A percentile compares a stretch with the other conserved stretches of the same genome.
Evolutionary conservation across 78 protist species (phyloP).

Genomic region (Dictyostelium capitatum): DNA sequence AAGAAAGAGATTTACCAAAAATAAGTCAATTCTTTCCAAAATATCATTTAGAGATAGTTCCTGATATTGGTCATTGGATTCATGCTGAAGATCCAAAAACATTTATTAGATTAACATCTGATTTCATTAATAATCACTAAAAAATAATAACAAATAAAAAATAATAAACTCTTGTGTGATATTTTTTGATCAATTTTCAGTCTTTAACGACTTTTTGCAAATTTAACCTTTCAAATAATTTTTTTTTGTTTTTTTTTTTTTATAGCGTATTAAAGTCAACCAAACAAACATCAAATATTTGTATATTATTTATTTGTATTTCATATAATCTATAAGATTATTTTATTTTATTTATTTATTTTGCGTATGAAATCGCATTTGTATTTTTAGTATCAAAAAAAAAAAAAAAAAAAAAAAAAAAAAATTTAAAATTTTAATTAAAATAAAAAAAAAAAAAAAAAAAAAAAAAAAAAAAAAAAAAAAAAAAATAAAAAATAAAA

Average conservation of each 20-base stretch:
- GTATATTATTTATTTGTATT: too few relatives aligned
- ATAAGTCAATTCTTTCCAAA: constrained; percentile 43
- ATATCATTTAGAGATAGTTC: constrained; percentile 4
- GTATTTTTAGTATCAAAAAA: neutral
- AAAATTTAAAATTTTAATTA: too few relatives aligned
- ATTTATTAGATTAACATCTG: constrained; percentile 5
- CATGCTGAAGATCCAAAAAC: constrained; percentile 57
- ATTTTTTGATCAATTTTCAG: too few relatives aligned
- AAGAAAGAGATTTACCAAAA: constrained; percentile 3
- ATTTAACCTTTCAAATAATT: too few relatives aligned
- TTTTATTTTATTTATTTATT: too few relatives aligned
- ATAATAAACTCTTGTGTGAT: neutral
- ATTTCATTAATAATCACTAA: constrained; percentile 53
- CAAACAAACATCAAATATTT: neutral
- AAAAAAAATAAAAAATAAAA: too few relatives aligned
- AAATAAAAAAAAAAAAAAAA: too few relatives aligned
- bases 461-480: too few relatives aligned
- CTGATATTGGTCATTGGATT: constrained; percentile 65
- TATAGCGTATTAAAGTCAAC: too few relatives aligned
- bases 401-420: too few relatives aligned
- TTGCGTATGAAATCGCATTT: neutral
- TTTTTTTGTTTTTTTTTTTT: too few relatives aligned
- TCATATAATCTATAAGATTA: neutral
- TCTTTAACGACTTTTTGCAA: too few relatives aligned
- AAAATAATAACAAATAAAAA: neutral